Percentiles rank a stretch among this genome's conserved stretches.
Conservation (phyloP, 73 alveolate genomes). For the Breviolum minutum region DNA sequence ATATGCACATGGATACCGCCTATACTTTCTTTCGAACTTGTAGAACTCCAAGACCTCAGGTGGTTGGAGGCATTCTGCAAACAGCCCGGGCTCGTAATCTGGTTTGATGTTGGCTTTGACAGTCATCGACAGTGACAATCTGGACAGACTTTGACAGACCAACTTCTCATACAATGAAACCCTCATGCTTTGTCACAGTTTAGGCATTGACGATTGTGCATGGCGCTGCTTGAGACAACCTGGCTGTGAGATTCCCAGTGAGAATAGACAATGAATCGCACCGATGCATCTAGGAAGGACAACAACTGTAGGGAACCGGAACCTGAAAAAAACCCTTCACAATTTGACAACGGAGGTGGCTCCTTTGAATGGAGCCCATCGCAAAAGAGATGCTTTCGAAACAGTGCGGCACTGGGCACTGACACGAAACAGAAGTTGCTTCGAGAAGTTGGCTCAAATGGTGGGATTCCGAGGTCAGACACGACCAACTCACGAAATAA, state of each 20-base stretch:
- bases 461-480: conserved; percentile 45
- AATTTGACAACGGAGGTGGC: conserved; percentile 12
- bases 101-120: too few species aligned
- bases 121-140: too few species aligned
- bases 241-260: conserved; percentile 10
- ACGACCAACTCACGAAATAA: conserved; percentile 48
- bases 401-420: conserved; percentile 12
- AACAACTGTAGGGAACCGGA: too few species aligned
- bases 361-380: conserved; percentile 79
- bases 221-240: conserved; percentile 72
- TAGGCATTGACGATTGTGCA: conserved; percentile 53
- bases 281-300: too few species aligned
- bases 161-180: background rate
- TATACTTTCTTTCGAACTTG: background rate
- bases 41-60: background rate
- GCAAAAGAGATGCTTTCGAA: conserved; percentile 54
- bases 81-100: background rate
- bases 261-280: too few species aligned
- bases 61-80: conserved; percentile 67
- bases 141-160: too few species aligned
- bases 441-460: background rate
- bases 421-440: background rate
- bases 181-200: background rate
- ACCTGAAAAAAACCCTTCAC: too few species aligned
- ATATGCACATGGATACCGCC: background rate